Evolutionary conservation across 139 green algal genomes (phyloP), one percentile per base, ranked within the genome.

Genomic region (Chlorella sp.): DNA sequence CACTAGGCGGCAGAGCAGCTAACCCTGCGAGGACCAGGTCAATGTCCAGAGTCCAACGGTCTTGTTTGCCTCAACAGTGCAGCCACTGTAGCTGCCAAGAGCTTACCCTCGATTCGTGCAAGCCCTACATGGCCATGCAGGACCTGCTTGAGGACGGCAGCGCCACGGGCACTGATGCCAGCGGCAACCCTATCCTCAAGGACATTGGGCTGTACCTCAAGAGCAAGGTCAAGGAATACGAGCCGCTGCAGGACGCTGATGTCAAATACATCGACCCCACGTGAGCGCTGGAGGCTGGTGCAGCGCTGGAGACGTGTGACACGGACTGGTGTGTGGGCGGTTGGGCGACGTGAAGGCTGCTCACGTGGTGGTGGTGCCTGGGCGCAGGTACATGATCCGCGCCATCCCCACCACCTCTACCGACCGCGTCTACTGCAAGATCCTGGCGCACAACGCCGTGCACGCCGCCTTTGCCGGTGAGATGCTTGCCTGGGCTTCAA

Each of bases 351-450:
- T 60, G 20, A 14, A n/a, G 49, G 20, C 88, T 85, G n/a, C n/a
- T n/a, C n/a, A n/a, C n/a, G n/a, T n/a, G n/a, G n/a, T n/a, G n/a
- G n/a, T n/a, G n/a, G n/a, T n/a, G n/a, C n/a, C n/a, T n/a, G n/a
- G n/a, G n/a, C n/a, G n/a, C n/a, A n/a, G n/a, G 10, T 99, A 99
- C 90, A 97, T 98, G 89, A 97, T 98, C 71, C 85, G 94, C 34
- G 93, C 95, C 50, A 91, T 97, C 68, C 88, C 89, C 6, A 94
- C 90, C 64, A 97, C 89, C 75, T 89, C 83, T 55, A 93, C 85
- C 63, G 91, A 97, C 82, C 91, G 90, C 75, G 89, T 97, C 76
- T 93, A 94, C 80, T 96, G 91, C 87, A 98, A 95, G 35, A 73
- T 98, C 35, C 80, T 98, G 63, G 95, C 89, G 3, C 95, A 98